Conservation (phyloP, 495 filamentous ascomycete genomes). For the Annulohypoxylon bovei region DNA sequence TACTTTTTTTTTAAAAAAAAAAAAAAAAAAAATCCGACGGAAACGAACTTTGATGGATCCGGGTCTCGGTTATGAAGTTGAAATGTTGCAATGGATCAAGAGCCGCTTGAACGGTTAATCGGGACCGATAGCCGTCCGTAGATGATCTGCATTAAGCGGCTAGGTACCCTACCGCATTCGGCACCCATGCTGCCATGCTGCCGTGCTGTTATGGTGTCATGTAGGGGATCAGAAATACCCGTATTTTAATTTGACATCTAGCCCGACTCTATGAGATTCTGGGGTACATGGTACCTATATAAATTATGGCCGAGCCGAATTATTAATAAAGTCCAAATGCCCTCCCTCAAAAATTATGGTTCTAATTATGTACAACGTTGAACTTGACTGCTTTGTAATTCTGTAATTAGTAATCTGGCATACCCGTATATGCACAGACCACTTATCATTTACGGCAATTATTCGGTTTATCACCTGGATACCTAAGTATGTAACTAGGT, state of each 20-base stretch:
- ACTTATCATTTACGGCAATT: too few species aligned
- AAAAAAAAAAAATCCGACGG: not conserved
- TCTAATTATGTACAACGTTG: too few species aligned
- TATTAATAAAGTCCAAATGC: constrained; percentile 3
- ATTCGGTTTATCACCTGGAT: too few species aligned
- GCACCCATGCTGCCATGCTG: not conserved
- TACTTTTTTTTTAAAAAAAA: not conserved
- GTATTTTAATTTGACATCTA: not conserved
- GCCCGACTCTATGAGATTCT: not conserved
- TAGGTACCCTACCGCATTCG: not conserved
- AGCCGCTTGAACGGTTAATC: constrained; percentile 41
- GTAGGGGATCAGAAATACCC: not conserved
- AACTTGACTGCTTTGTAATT: too few species aligned
- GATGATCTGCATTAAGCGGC: constrained; percentile 21
- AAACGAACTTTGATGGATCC: constrained; percentile 13
- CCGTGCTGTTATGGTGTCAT: not conserved
- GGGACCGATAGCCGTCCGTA: constrained; percentile 39
- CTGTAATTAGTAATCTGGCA: not conserved
- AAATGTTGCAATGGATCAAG: constrained; percentile 39
- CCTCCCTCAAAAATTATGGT: too few species aligned
- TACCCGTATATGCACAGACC: too few species aligned
- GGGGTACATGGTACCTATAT: not conserved
- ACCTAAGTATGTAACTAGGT: not conserved
- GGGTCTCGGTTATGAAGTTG: constrained; percentile 40
- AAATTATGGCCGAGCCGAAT: not conserved